Conservation (phyloP, 805 yeast genomes). For the Candida krabiensis region DNA sequence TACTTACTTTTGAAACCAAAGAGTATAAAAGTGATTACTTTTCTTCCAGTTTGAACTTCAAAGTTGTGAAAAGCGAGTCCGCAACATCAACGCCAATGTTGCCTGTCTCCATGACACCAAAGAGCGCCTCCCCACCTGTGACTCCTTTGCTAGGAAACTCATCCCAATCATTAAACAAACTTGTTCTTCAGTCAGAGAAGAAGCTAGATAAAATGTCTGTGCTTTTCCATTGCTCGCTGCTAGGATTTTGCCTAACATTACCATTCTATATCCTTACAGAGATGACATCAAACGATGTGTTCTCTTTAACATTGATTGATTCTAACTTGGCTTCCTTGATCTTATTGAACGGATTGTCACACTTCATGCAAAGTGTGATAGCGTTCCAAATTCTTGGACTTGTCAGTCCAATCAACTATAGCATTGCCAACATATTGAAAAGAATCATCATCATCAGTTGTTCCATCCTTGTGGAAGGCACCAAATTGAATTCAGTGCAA, state of each 20-base stretch:
- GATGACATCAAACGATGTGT: conserved; percentile 32
- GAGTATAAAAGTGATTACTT: conserved; percentile 27
- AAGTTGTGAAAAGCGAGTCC: conserved; percentile 31
- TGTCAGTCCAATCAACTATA: conserved; percentile 73
- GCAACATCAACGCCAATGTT: conserved; percentile 35
- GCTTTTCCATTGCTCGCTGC: conserved; percentile 65
- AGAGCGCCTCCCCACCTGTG: conserved; percentile 24
- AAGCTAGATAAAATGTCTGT: conserved; percentile 72
- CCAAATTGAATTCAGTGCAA: conserved; percentile 39
- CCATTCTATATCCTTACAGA: conserved; percentile 68
- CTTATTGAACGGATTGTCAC: conserved; percentile 63
- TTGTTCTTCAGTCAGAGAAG: conserved; percentile 26
- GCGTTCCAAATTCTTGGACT: conserved; percentile 76
- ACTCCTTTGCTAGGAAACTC: conserved; percentile 27
- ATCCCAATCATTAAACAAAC: conserved; percentile 21
- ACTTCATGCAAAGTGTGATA: conserved; percentile 68
- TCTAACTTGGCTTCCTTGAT: conserved; percentile 38
- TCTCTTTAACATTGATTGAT: conserved; percentile 32
- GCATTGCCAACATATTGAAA: conserved; percentile 75
- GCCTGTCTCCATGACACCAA: conserved; percentile 32
- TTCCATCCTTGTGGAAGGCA: conserved; percentile 65
- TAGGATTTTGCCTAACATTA: conserved; percentile 66
- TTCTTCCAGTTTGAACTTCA: conserved; percentile 27
- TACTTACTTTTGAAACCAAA: conserved; percentile 49
- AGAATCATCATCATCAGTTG: conserved; percentile 68